These are phyloP conservation scores for Trypanosoma avium DNA, from an alignment of 208 protist species.

Conservation along the genomic window DNA sequence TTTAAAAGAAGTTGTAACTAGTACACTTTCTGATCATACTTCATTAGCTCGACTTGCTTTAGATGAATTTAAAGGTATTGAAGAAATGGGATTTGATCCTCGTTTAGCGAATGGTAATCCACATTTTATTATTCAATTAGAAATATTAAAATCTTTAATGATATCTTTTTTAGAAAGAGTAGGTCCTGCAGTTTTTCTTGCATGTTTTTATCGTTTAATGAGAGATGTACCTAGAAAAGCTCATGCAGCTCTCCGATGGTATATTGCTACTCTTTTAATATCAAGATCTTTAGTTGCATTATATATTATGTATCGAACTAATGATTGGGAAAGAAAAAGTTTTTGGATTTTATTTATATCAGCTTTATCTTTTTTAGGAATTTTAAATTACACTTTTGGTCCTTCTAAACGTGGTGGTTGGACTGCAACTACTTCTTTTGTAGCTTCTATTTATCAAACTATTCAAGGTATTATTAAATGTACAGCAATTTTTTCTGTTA, in stretches of 20 bases:
- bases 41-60: constrained; percentile 33
- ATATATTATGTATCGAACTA: constrained; percentile 41
- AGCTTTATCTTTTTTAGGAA: constrained; percentile 46
- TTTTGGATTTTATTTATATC: constrained; percentile 36
- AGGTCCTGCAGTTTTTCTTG: constrained; percentile 44
- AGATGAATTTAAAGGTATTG: constrained; percentile 43
- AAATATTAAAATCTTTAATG: constrained; percentile 54
- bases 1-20: constrained; percentile 24
- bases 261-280: constrained; percentile 64
- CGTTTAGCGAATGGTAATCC: constrained; percentile 47
- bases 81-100: constrained; percentile 41
- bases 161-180: constrained; percentile 34
- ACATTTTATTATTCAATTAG: constrained; percentile 80
- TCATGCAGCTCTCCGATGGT: constrained; percentile 79
- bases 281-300: constrained; percentile 37
- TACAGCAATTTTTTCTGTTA: constrained; percentile 51
- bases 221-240: constrained; percentile 60
- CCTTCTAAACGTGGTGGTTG: constrained; percentile 69
- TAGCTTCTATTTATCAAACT: constrained; percentile 48
- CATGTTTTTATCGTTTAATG: constrained; percentile 47
- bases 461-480: constrained; percentile 51
- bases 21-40: constrained; percentile 26
- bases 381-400: constrained; percentile 86
- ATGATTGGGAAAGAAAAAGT: constrained; percentile 21
- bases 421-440: constrained; percentile 50